Base-by-base conservation (phyloP, 2,329 filamentous ascomycete species). In the Colletotrichum agaves region DNA sequence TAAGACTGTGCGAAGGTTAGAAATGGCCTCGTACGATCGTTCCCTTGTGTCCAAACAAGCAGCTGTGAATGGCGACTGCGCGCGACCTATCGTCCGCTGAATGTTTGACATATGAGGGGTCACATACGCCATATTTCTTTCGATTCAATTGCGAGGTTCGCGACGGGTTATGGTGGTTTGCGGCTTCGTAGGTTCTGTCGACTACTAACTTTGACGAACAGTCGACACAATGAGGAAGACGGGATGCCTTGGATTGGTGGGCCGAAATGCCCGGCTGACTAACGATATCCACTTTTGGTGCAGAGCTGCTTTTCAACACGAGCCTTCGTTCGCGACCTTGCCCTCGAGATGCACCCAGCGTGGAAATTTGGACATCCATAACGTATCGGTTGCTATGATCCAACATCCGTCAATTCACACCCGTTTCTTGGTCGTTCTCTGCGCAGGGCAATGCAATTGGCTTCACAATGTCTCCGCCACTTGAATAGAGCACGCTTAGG, bases 1-100 rank as follows among this genome's bases (percentile, higher is more conserved):
- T 73, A 77, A 90, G 76, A 77, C 87, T 87, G 73, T 64, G 56
- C 61, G 47, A 69, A 69, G 72, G 80, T 73, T 78, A 77, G 72
- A 72, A 73, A 72, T 63, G 62, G 46, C 35, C 61, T 69, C 67
- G 67, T 70, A 63, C 39, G 63, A 66, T 56, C 35, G 47, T 10
- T 55, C 60, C 15, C 19, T 37, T 19, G 41, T 43, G 31, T 47
- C 17, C 12, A 31, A 17, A 37, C 21, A 5, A 31, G 59, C 27
- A 53, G 71, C 73, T 72, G 77, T 75, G 76, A 74, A 8, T 52
- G 12, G 12, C 35, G 19, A 41, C 39, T 11, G 31, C 37, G 21
- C 19, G 35, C 31, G 12, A 10, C 10, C 15, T n/a, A 17, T 61
- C 27, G 35, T 47, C 35, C 15, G 37, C n/a, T 2, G 37, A n/a